A percentile compares a stretch with the other conserved stretches of the same genome.
These are phyloP conservation scores for Yamadazyma songkhlaensis DNA, from an alignment of 1,139 yeast species.

Conservation along the genomic window DNA sequence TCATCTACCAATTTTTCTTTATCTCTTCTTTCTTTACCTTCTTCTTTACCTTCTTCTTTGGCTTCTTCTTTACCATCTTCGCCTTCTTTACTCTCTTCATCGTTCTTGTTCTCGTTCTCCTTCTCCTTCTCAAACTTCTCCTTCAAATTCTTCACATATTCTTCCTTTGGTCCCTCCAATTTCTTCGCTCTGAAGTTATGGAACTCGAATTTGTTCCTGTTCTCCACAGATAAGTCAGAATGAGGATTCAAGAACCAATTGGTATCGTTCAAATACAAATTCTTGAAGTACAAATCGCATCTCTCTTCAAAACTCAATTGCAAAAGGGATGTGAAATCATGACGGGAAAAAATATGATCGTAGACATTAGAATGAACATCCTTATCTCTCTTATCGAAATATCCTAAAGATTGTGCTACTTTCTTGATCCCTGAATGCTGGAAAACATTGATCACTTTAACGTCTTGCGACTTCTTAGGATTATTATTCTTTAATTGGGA, in stretches of 20 bases:
- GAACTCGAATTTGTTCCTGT: slow-evolving; percentile 15
- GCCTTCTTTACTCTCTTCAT: slow-evolving; percentile 16
- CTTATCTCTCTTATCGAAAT: slow-evolving; percentile 14
- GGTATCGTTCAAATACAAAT: slow-evolving; percentile 19
- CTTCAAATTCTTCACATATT: slow-evolving; percentile 11
- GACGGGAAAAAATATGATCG: slow-evolving; percentile 21
- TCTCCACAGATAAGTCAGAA: slow-evolving; percentile 19
- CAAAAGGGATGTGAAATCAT: slow-evolving; percentile 21
- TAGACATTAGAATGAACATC: slow-evolving; percentile 22
- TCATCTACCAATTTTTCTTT: no score
- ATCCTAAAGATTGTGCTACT: background rate
- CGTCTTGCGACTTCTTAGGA: background rate
- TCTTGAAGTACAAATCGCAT: slow-evolving; percentile 31
- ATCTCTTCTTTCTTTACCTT: no score
- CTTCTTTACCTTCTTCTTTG: no score
- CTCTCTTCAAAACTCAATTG: slow-evolving; percentile 21
- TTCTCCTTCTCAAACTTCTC: slow-evolving; percentile 10
- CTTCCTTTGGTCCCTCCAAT: slow-evolving; percentile 7
- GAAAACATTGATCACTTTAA: background rate
- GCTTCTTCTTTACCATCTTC: background rate
- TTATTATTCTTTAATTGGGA: background rate
- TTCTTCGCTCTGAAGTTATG: slow-evolving; percentile 14
- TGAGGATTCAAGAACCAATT: slow-evolving; percentile 29
- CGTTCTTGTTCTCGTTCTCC: slow-evolving; percentile 1
- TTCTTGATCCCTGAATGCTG: background rate